These are phyloP conservation scores for Nakazawaea anatomiae DNA, from an alignment of 805 yeast species.

Conservation along the genomic window DNA sequence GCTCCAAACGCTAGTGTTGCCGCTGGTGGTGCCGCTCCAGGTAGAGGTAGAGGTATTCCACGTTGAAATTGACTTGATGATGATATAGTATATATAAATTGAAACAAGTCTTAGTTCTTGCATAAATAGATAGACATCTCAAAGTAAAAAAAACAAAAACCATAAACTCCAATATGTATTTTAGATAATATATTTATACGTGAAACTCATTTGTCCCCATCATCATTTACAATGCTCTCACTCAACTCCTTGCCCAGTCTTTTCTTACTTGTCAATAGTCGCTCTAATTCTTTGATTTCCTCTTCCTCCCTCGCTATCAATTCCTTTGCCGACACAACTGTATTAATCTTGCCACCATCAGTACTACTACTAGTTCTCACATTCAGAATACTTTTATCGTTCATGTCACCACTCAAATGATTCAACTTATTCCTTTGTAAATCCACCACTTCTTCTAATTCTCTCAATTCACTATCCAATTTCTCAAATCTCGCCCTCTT, in stretches of 20 bases:
- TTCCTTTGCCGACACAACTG: constrained; percentile 26
- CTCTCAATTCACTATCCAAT: constrained; percentile 31
- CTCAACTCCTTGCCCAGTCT: constrained; percentile 3
- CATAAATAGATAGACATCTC: not conserved
- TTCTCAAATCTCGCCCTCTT: constrained; percentile 22
- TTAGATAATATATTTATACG: no score
- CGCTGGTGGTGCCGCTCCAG: constrained; percentile 36
- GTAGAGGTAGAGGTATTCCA: constrained; percentile 73
- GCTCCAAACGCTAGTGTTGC: constrained; percentile 43
- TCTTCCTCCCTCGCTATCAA: constrained; percentile 38
- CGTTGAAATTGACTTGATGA: not conserved
- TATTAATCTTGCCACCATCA: no score
- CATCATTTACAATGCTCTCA: not conserved
- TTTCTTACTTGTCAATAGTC: constrained; percentile 22
- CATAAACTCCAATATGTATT: no score
- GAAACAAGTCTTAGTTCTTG: not conserved
- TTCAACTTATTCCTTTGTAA: constrained; percentile 36
- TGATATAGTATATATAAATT: not conserved
- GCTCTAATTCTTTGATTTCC: constrained; percentile 38
- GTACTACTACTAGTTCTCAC: not conserved
- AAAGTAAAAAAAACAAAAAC: no score
- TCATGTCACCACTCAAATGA: constrained; percentile 26
- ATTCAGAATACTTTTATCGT: constrained; percentile 13
- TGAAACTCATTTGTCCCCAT: no score
- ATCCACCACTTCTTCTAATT: constrained; percentile 36